Percentiles rank a stretch among this genome's conserved stretches.
Conservation (phyloP, 2,329 filamentous ascomycete species). For the Madurella mycetomatis region DNA sequence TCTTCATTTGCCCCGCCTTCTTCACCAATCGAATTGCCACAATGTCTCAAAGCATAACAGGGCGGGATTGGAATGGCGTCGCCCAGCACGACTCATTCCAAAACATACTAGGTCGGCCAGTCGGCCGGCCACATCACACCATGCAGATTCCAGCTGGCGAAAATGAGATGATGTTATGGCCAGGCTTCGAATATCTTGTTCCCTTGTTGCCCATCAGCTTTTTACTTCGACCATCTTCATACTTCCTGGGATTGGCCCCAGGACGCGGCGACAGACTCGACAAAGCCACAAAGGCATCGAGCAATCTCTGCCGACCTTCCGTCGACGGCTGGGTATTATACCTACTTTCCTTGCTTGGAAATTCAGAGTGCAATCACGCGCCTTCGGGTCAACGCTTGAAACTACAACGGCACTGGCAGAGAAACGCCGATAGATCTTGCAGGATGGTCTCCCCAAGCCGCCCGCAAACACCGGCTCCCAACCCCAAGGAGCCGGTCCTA, state of each 20-base stretch:
- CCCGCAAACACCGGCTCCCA: neutral
- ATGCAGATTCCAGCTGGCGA: neutral
- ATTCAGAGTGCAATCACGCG: neutral
- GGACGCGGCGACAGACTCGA: neutral
- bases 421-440: neutral
- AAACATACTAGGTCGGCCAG: conserved; percentile 7
- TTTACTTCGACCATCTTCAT: neutral
- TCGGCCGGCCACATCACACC: neutral
- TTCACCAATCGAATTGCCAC: neutral
- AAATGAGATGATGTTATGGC: neutral
- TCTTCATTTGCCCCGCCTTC: neutral
- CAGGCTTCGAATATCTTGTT: conserved; percentile 4
- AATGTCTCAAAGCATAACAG: neutral
- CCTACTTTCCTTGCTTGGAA: neutral
- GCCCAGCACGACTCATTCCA: conserved; percentile 29
- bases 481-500: neutral
- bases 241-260: neutral
- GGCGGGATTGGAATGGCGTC: conserved; percentile 22
- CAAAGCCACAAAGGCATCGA: neutral
- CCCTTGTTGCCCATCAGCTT: neutral
- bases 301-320: neutral
- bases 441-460: neutral
- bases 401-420: neutral
- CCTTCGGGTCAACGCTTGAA: neutral
- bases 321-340: neutral